Percentiles rank a stretch among this genome's conserved stretches.
Conservation (phyloP, 805 yeast species). For the Candida nanaspora region DNA sequence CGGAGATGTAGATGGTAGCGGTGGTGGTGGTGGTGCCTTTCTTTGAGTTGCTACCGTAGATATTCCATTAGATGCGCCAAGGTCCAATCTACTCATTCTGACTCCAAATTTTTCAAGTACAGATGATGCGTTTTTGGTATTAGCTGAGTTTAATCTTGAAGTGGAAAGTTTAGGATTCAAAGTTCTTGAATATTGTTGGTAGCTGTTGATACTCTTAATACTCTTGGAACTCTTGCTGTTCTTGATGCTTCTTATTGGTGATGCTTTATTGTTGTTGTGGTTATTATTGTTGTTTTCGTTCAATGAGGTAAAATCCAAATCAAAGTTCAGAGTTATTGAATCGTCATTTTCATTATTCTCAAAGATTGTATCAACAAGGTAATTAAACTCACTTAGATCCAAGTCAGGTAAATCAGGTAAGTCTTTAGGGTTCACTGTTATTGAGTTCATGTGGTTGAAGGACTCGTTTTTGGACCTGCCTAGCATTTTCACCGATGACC, state of each 20-base stretch:
- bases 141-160: background rate
- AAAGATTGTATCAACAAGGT: constrained; percentile 24
- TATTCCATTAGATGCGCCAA: too few species aligned
- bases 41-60: too few species aligned
- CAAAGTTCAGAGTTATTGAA: background rate
- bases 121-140: constrained; percentile 10
- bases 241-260: too few species aligned
- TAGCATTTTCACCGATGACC: background rate
- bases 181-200: background rate
- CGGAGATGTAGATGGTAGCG: too few species aligned
- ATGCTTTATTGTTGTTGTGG: too few species aligned
- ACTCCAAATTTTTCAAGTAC: constrained; percentile 24
- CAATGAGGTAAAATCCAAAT: background rate
- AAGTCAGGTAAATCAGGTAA: constrained; percentile 22
- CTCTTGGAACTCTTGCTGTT: too few species aligned
- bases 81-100: constrained; percentile 18
- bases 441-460: background rate
- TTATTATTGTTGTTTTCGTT: too few species aligned
- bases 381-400: constrained; percentile 21
- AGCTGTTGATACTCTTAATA: too few species aligned
- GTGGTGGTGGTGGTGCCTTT: too few species aligned
- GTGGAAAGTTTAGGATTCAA: background rate
- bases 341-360: constrained; percentile 5
- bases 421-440: constrained; percentile 16
- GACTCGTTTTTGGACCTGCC: background rate